Conservation (phyloP, 1,284 basidiomycete genomes). For the Ustilago esculenta region DNA sequence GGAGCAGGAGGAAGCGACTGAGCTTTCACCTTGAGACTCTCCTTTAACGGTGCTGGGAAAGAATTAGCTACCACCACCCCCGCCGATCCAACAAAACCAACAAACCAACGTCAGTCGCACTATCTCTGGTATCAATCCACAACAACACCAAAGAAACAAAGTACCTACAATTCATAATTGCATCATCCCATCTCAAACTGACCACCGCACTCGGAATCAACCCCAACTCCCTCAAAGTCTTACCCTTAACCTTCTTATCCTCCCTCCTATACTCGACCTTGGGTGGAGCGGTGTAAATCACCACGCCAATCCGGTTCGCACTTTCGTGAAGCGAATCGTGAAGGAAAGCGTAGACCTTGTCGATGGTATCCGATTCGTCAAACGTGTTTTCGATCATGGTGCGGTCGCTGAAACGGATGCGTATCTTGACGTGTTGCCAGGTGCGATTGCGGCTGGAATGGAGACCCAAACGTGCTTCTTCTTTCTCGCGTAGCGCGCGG, state of each 20-base stretch:
- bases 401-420: constrained; percentile 81
- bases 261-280: constrained; percentile 81
- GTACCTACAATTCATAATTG: constrained; percentile 77
- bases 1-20: constrained; percentile 22
- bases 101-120: not conserved
- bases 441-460: constrained; percentile 76
- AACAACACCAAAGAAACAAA: too few relatives aligned
- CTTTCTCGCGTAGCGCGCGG: constrained; percentile 75
- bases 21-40: constrained; percentile 17
- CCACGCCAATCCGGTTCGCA: constrained; percentile 78
- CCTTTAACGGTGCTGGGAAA: constrained; percentile 37
- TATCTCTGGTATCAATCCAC: too few relatives aligned
- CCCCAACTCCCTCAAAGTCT: constrained; percentile 76
- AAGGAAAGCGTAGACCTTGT: constrained; percentile 82
- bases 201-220: constrained; percentile 82
- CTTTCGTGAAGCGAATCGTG: constrained; percentile 77
- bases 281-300: constrained; percentile 83
- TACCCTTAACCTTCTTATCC: constrained; percentile 76
- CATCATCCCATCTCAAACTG: constrained; percentile 78
- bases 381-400: constrained; percentile 83
- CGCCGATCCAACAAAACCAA: not conserved
- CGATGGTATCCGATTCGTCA: constrained; percentile 79
- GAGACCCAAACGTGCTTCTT: constrained; percentile 70
- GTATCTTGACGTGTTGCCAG: constrained; percentile 81
- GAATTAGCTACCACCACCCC: constrained; percentile 1